Conservation (phyloP, 768 basidiomycete species). For the Auriscalpium orientale region DNA sequence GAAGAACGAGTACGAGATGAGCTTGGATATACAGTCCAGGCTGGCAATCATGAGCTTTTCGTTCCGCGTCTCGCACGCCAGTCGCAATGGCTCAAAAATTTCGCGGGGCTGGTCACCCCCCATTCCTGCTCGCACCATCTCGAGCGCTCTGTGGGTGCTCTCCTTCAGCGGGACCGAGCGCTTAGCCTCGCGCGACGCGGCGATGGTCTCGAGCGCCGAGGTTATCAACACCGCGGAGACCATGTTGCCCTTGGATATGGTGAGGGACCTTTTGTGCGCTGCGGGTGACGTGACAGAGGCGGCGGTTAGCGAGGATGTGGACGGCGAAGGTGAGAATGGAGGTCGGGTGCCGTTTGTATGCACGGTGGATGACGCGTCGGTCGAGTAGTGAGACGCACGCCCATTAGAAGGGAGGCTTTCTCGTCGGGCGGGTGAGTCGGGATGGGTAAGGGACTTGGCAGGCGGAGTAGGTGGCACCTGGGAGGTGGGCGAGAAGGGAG, state of each 20-base stretch:
- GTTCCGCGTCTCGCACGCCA: conserved; percentile 92
- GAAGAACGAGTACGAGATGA: conserved; percentile 97
- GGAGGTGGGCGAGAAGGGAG: conserved; percentile 2
- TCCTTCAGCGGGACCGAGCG: conserved; percentile 77
- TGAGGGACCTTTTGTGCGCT: conserved; percentile 29
- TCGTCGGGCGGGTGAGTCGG: background rate
- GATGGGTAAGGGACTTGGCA: background rate
- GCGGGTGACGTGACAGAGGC: conserved; percentile 12
- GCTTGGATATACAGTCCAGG: conserved; percentile 94
- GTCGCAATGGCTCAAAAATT: conserved; percentile 90
- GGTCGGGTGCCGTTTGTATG: conserved; percentile 5
- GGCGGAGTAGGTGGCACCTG: conserved; percentile 8
- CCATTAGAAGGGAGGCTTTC: background rate
- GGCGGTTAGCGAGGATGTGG: conserved; percentile 11
- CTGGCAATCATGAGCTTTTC: conserved; percentile 96
- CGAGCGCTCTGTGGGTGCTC: conserved; percentile 72
- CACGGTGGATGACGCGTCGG: background rate
- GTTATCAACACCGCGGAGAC: conserved; percentile 78
- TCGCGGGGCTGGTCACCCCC: conserved; percentile 75
- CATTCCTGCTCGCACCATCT: conserved; percentile 68
- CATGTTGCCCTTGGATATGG: conserved; percentile 49
- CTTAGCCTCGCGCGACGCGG: conserved; percentile 82
- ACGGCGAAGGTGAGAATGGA: conserved; percentile 9
- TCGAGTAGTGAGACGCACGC: background rate
- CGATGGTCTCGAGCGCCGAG: conserved; percentile 80